Evolutionary conservation across 108 stramenopile genomes (phyloP), one percentile per base, ranked within the genome.

Genomic region (Nitzschia sp.): DNA sequence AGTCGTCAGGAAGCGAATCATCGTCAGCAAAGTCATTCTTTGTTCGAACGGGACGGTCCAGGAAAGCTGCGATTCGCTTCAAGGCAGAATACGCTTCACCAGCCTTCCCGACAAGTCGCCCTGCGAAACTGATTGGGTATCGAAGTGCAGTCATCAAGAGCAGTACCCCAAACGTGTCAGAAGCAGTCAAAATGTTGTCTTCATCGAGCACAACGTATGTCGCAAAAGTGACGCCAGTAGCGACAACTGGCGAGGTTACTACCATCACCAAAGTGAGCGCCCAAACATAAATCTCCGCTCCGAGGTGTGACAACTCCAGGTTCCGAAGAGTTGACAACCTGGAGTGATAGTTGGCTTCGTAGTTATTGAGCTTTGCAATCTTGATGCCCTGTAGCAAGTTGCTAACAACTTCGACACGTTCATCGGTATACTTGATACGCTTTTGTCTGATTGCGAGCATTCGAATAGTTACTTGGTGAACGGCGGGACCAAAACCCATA

Each of bases 71-170:
- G 20, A 94, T 77, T 29, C 93, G 75, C 46, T 65, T 56, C 24
- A 75, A 60, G 8, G 90, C 83, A 51, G 84, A 75, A n/a, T 82
- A 57, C 10, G 86, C 93, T 63, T 86, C 87, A 0, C 85, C 90
- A 2, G 63, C 61, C 43, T 59, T 85, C 6, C 89, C 89, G 65
- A 91, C 77, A 5, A 93, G 70, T 44, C 86, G 73, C 12, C 90
- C 93, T 6, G 83, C 84, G 59, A 85, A 85, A 56, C 82, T 89
- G 60, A 94, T 94, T 0, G 93, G 93, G 67, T 91, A 93, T 19
- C 92, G 82, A 15, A 94, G 64, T n/a, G 85, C 85, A 8, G 73
- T 59, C 61, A 94, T 87, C 17, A 94, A 52, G 14, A 87, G 65
- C 38, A 90, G 39, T 9, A 83, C 82, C 2, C 87, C 83, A 67